Evolutionary conservation across 2,329 filamentous ascomycete species (phyloP), one percentile per base, ranked within the genome.

Genomic region (Claviceps arundinis): DNA sequence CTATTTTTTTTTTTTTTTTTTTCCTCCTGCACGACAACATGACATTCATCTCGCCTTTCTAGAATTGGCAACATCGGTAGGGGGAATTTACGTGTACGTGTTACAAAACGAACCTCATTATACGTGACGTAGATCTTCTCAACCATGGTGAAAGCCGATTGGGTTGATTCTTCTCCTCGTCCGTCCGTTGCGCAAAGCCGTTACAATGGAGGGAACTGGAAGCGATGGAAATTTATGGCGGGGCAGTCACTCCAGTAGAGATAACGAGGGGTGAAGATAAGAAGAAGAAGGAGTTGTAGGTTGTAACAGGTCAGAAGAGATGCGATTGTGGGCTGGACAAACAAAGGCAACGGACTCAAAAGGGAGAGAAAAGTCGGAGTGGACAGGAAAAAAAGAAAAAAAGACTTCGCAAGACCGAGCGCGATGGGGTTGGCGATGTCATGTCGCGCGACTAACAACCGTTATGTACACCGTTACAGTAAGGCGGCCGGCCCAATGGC

Each of bases 111-210:
- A 74, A 90, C 87, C 81, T 93, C 82, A 69, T 94, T 95, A 73
- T 95, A 95, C 61, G 87, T 93, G 66, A 93, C 82, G 73, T 91
- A 94, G 68, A 89, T 70, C 69, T 94, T 94, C 70, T 91, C 77
- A 59, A 86, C 79, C 85, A 90, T 90, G 55, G 73, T 84, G 70
- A 40, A 11, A n/a, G 46, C 2, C 11, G 42, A 11, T 16, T 26
- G 16, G 9, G 19, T 5, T 19, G 22, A 17, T 42, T 22, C 17
- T 4, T 22, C 40, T 14, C 22, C 24, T 45, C n/a, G 9, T 13
- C 42, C 16, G 6, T 30, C 4, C 9, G 43, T n/a, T 16, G 30
- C 43, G 16, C 43, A 8, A 16, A 1, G 17, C 43, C 5, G 5
- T 30, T 30, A 3, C 4, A n/a, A 2, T 22, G 14, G 4, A 24